phyloP scores from a whole-genome alignment of 768 basidiomycete species.

The button mushroom (Agaricus bisporus) region DNA sequence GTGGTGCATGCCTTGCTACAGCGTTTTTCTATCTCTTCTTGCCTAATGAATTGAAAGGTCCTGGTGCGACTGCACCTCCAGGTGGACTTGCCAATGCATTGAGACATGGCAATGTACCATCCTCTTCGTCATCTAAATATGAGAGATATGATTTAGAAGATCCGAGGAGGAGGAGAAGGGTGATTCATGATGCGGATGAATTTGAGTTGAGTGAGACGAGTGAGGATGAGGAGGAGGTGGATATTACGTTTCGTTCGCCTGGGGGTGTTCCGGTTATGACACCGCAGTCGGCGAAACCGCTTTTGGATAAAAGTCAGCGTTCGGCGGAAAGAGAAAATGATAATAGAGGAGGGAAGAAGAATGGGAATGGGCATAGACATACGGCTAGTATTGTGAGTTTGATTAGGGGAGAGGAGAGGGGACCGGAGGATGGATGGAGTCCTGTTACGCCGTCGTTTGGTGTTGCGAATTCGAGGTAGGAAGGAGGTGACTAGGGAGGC shows the following conservation, averaged over 20 bases:
- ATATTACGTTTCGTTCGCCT: constrained; percentile 69
- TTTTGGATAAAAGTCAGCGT: constrained; percentile 1
- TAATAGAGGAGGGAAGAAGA: constrained; percentile 13
- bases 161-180: constrained; percentile 31
- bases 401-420: constrained; percentile 68
- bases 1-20: constrained; percentile 86
- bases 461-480: constrained; percentile 29
- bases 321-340: too few relatives aligned
- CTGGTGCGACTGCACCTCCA: constrained; percentile 45
- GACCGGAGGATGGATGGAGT: constrained; percentile 80
- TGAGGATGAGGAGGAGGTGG: constrained; percentile 63
- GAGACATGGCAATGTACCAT: not conserved
- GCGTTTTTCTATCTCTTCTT: constrained; percentile 85
- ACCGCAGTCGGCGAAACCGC: constrained; percentile 20
- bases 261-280: constrained; percentile 29
- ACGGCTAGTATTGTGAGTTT: constrained; percentile 83
- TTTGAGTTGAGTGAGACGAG: constrained; percentile 49
- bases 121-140: constrained; percentile 44
- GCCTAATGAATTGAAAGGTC: constrained; percentile 68
- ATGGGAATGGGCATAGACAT: constrained; percentile 47
- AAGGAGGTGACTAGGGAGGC: too few relatives aligned
- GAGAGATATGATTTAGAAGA: constrained; percentile 74
- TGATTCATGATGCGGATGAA: constrained; percentile 39
- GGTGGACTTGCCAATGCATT: constrained; percentile 5
- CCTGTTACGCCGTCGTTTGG: constrained; percentile 54